Evolutionary conservation across 2,329 filamentous ascomycete species (phyloP).

Genomic region (Elsinoe necatrix): DNA sequence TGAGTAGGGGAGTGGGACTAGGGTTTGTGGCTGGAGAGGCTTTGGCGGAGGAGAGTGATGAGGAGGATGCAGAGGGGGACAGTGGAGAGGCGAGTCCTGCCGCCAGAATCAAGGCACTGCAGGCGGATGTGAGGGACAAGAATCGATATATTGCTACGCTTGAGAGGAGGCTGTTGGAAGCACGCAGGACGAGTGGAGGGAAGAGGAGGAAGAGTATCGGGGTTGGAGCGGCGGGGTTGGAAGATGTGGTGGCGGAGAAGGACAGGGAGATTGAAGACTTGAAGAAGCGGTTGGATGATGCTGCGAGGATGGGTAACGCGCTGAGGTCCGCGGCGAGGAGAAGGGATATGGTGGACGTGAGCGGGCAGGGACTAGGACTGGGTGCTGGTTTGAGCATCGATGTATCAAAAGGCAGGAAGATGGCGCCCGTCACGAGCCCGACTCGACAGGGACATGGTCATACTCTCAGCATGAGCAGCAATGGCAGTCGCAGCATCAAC

Average conservation of each 20-base stretch:
- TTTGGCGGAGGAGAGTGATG: constrained; percentile 25
- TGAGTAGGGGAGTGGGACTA: neutral
- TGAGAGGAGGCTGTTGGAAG: constrained; percentile 85
- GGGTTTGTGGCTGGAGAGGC: constrained; percentile 12
- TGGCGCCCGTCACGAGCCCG: neutral
- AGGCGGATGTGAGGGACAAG: constrained; percentile 92
- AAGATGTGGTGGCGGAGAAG: constrained; percentile 70
- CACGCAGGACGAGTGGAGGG: constrained; percentile 79
- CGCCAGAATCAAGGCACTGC: constrained; percentile 83
- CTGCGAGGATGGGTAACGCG: constrained; percentile 85
- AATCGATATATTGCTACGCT: constrained; percentile 92
- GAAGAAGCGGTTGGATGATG: constrained; percentile 82
- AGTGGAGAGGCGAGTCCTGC: constrained; percentile 65
- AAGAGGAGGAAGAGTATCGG: constrained; percentile 41
- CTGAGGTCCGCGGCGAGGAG: constrained; percentile 78
- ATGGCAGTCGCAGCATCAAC: constrained; percentile 14
- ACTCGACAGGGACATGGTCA: neutral
- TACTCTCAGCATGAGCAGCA: constrained; percentile 9
- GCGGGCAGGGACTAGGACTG: neutral
- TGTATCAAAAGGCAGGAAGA: constrained; percentile 28
- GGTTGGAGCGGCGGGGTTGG: constrained; percentile 22
- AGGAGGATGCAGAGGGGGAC: constrained; percentile 30
- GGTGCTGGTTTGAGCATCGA: constrained; percentile 18
- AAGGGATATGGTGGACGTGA: constrained; percentile 52
- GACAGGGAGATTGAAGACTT: constrained; percentile 88